Conservation (phyloP, 2,329 filamentous ascomycete genomes). For the Fusarium incarnatum region DNA sequence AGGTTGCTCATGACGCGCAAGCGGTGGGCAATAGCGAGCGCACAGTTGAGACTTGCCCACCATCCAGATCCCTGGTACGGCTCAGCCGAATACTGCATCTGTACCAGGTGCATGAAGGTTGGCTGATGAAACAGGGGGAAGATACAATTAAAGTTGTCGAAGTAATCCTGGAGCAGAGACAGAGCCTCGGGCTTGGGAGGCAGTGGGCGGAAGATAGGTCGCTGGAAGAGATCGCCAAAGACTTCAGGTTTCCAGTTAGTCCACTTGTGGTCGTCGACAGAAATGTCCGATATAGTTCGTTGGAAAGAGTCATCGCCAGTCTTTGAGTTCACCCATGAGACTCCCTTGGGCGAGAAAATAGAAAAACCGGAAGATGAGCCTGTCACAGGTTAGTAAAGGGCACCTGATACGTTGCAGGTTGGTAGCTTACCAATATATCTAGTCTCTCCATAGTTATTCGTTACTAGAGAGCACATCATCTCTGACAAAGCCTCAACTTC, state of each 20-base stretch:
- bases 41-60: constrained; percentile 98
- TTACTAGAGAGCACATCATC: constrained; percentile 99
- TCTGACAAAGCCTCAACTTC: constrained; percentile 92
- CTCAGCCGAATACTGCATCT: constrained; percentile 91
- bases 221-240: constrained; percentile 90
- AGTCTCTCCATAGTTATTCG: constrained; percentile 93
- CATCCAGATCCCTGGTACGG: constrained; percentile 96
- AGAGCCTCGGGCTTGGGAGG: constrained; percentile 89
- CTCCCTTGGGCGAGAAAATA: constrained; percentile 97
- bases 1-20: constrained; percentile 95
- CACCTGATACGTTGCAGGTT: neutral
- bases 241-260: constrained; percentile 98
- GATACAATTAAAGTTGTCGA: constrained; percentile 99
- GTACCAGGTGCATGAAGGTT: constrained; percentile 97
- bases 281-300: constrained; percentile 92
- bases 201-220: constrained; percentile 83
- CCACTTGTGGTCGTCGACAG: constrained; percentile 94
- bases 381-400: constrained; percentile 52
- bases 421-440: constrained; percentile 83
- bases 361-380: constrained; percentile 97
- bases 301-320: constrained; percentile 97
- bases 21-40: constrained; percentile 90
- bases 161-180: constrained; percentile 91
- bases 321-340: constrained; percentile 98
- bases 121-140: constrained; percentile 97